Evolutionary conservation across 2,329 filamentous ascomycete genomes (phyloP), one percentile per base, ranked within the genome.

Genomic region (Venturia effusa): DNA sequence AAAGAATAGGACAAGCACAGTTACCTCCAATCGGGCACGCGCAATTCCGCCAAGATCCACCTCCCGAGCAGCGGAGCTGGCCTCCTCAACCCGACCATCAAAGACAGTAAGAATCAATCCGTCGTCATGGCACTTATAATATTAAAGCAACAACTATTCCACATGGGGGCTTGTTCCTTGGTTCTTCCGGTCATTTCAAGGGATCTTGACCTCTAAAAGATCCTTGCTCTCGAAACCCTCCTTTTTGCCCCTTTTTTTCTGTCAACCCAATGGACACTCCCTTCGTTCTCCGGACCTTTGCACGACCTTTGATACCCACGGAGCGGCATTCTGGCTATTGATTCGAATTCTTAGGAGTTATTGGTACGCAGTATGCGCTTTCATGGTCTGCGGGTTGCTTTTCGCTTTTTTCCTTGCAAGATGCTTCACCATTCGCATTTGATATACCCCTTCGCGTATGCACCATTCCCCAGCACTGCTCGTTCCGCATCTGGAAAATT

Each of bases 251-350:
- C 30, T 3, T n/a, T n/a, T n/a, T 7, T n/a, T n/a, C 30, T n/a
- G 32, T 51, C 17, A 15, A 10, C 48, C 30, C 15, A 34, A 30
- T 17, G 51, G 57, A 64, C 40, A n/a, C 37, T 66, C 62, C n/a
- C 41, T 65, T 22, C 48, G 13, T 43, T 22, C 59, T 27, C 40
- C n/a, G 51, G 51, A 17, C 7, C 27, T 34, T 60, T 11, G 11
- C 40, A 60, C 59, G 34, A 22, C 59, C 59, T 43, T 60, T 60
- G 59, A 60, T 60, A 60, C 59, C 59, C 59, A 40, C 5, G 40
- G 37, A 60, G 59, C 59, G 59, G 34, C 40, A 40, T 60, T 40
- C 22, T 27, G 22, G 22, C 22, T 27, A 7, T 32, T 19, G 2
- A 11, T 3, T 60, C 43, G 19, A 13, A 27, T 27, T 41, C 43